Evolutionary conservation across 2,329 filamentous ascomycete genomes (phyloP), one percentile per base, ranked within the genome.

Genomic region (Colletotrichum camelliae): DNA sequence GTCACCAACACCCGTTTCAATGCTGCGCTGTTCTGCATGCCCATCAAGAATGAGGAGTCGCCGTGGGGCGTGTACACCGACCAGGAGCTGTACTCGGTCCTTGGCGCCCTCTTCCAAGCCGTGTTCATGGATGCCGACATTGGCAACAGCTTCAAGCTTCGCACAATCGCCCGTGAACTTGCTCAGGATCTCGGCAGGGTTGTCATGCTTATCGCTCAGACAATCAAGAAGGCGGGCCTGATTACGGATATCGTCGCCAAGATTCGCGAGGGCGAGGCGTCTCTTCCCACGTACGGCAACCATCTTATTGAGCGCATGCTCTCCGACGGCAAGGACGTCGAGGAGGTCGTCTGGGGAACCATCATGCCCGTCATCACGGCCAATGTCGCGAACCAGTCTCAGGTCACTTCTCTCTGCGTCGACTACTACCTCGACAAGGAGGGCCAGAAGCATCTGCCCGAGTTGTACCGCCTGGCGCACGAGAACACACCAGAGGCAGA

Each of bases 361-460:
- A 88, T 92, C 61, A 81, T 92, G 78, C 91, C 91, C 3, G 89
- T 89, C 3, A 88, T 90, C 10, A 86, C 87, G 27, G 88, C 89
- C 2, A 89, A 91, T 80, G 87, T 91, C 3, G 90, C 91, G 12
- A 92, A 90, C 79, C 91, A 93, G 81, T 88, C 88, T 10, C 88
- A 91, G 78, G 84, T 91, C 75, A 90, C 92, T 78, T 86, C 88
- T 1, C 89, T 92, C 81, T 86, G 90, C 52, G 82, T 93, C 65
- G 91, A 93, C 78, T 93, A 89, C 82, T 93, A 91, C 80, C 86
- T 93, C 12, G 85, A 85, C 67, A 82, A 88, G 74, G 83, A 89
- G 74, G 87, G 89, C 79, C 83, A 85, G 77, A 72, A 84, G 39
- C 85, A 92, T 77, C 83, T 92, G 2, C 83, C 88, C 0, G 87